Conservation (phyloP, 441 rosid genomes). For the Eutrema salsugineum region DNA sequence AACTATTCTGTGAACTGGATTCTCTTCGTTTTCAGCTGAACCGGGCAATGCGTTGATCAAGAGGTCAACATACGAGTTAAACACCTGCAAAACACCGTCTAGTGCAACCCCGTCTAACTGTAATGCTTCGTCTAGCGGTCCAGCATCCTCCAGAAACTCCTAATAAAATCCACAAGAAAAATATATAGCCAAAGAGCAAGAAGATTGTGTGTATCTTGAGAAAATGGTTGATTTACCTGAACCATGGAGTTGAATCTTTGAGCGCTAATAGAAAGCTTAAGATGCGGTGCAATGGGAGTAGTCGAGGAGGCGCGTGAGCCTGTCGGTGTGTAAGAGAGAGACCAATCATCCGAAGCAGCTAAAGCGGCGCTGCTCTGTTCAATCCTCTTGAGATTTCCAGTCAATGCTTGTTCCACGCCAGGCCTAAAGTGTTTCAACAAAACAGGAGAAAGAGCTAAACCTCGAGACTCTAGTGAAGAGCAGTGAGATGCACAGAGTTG, state of each 20-base stretch:
- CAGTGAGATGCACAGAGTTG: constrained; percentile 79
- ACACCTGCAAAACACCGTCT: constrained; percentile 75
- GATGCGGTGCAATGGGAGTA: constrained; percentile 42
- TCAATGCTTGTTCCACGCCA: constrained; percentile 66
- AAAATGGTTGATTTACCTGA: constrained; percentile 49
- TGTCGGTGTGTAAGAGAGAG: constrained; percentile 56
- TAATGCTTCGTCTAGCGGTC: constrained; percentile 68
- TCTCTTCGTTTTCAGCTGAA: constrained; percentile 76
- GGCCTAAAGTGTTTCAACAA: constrained; percentile 64
- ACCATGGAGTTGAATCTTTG: constrained; percentile 77
- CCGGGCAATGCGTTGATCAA: constrained; percentile 78
- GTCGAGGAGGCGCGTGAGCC: constrained; percentile 54
- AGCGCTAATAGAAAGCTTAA: constrained; percentile 81
- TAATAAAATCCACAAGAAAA: constrained; percentile 31
- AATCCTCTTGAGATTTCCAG: constrained; percentile 69
- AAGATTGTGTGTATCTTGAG: neutral
- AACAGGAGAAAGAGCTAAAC: constrained; percentile 75
- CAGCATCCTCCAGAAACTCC: constrained; percentile 89
- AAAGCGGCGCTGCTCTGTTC: constrained; percentile 75
- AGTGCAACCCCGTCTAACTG: constrained; percentile 73
- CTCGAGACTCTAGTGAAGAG: constrained; percentile 75
- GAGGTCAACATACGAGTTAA: constrained; percentile 67
- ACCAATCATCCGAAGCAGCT: constrained; percentile 92
- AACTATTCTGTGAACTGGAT: constrained; percentile 58
- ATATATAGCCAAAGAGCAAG: too few species aligned